Evolutionary conservation across 169 alveolate genomes (phyloP).

Genomic region (Plasmodium coatneyi): DNA sequence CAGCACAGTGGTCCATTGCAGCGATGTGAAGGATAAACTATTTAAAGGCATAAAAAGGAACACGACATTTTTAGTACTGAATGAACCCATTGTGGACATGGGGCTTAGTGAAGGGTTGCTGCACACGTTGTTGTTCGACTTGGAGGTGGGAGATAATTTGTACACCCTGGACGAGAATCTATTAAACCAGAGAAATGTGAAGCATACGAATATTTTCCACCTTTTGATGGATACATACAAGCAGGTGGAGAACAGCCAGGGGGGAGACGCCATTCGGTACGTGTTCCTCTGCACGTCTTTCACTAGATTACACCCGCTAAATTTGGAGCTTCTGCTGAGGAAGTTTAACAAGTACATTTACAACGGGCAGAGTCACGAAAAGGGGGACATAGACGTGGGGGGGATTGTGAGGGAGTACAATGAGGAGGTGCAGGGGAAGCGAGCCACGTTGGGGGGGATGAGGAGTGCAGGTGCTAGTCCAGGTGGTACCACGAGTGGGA

Average conservation of each 20-base stretch:
- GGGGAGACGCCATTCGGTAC: conserved; percentile 34
- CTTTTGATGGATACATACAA: conserved; percentile 23
- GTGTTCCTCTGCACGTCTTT: conserved; percentile 12
- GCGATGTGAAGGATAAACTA: conserved; percentile 27
- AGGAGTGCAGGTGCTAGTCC: background rate
- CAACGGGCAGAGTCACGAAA: conserved; percentile 10
- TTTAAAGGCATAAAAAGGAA: conserved; percentile 16
- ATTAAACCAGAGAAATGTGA: conserved; percentile 19
- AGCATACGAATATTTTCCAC: conserved; percentile 15
- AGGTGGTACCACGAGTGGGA: background rate
- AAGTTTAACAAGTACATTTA: conserved; percentile 58
- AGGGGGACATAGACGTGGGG: conserved; percentile 38
- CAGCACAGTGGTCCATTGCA: background rate
- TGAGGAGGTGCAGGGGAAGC: conserved; percentile 11
- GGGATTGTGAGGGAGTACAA: conserved; percentile 42
- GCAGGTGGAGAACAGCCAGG: background rate
- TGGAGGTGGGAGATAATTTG: conserved; percentile 35
- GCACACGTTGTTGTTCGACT: conserved; percentile 49
- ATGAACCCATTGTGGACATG: conserved; percentile 64
- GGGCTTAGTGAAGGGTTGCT: conserved; percentile 20
- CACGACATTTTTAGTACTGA: conserved; percentile 35
- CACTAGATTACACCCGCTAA: conserved; percentile 51
- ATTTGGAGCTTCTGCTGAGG: conserved; percentile 33
- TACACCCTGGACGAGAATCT: conserved; percentile 41
- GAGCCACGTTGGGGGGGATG: background rate